Conservation (phyloP, 352 stramenopile species). For the Pythium periplocum region DNA sequence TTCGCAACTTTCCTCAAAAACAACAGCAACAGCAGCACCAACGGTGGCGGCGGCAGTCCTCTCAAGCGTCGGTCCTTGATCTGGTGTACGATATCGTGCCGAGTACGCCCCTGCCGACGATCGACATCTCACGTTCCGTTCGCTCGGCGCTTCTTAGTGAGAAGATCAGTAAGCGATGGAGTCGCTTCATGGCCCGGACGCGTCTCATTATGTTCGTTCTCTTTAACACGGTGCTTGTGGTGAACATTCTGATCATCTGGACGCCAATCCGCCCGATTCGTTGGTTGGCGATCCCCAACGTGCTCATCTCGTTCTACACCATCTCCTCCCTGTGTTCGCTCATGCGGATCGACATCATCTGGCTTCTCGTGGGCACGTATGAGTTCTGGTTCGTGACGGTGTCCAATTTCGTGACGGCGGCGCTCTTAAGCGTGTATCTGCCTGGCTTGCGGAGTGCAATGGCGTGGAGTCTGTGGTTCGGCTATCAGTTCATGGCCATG, state of each 20-base stretch:
- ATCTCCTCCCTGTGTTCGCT: conserved; percentile 1
- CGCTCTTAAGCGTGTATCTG: conserved; percentile 15
- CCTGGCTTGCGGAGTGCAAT: conserved; percentile 15
- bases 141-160: conserved; percentile 4
- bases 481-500: conserved; percentile 22
- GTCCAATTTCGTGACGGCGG: conserved; percentile 10
- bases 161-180: neutral
- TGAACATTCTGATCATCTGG: neutral
- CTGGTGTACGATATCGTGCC: conserved; percentile 9
- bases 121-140: conserved; percentile 11
- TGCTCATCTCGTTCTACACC: conserved; percentile 5
- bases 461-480: conserved; percentile 12
- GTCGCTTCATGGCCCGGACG: conserved; percentile 1
- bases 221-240: neutral
- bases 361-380: conserved; percentile 23
- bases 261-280: neutral
- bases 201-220: neutral
- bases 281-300: conserved; percentile 8
- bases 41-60: no score
- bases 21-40: no score
- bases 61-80: no score
- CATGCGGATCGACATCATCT: conserved; percentile 20
- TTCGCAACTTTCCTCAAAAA: no score
- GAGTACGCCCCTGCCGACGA: neutral
- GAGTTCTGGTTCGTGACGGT: conserved; percentile 37